A percentile compares a stretch with the other conserved stretches of the same genome.
Evolutionary conservation across 345 rosid species (phyloP).

Genomic region (Turnera subulata): DNA sequence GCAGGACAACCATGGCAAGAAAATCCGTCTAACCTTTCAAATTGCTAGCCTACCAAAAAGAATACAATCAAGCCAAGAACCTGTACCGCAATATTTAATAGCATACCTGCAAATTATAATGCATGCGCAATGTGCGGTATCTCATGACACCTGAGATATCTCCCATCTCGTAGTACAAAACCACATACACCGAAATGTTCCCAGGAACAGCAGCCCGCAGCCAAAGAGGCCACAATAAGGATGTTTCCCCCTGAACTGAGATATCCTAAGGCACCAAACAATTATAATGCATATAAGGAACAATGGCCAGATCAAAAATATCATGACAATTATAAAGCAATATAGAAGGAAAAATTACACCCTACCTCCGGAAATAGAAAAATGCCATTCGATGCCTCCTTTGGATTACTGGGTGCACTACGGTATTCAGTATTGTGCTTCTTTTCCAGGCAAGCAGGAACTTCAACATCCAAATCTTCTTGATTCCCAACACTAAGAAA

Average conservation of each 20-base stretch:
- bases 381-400: conserved; percentile 33
- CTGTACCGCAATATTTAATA: conserved; percentile 10
- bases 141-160: conserved; percentile 65
- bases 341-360: conserved; percentile 16
- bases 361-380: conserved; percentile 87
- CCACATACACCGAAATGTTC: conserved; percentile 49
- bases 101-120: conserved; percentile 70
- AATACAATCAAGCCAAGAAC: conserved; percentile 10
- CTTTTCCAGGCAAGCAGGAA: conserved; percentile 73
- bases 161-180: conserved; percentile 84
- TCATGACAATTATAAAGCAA: too few relatives aligned
- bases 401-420: conserved; percentile 25
- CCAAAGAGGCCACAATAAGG: conserved; percentile 93
- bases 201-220: conserved; percentile 92
- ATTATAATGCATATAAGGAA: conserved; percentile 1
- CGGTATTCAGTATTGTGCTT: conserved; percentile 30
- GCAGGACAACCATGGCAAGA: neutral
- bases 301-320: too few relatives aligned
- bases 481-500: conserved; percentile 52
- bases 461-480: conserved; percentile 41
- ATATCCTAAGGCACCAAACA: conserved; percentile 48
- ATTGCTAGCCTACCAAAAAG: neutral
- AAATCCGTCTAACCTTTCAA: neutral
- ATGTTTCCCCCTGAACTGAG: conserved; percentile 44
- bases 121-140: conserved; percentile 84